Percentiles rank a stretch among this genome's conserved stretches.
Conservation (phyloP, 129 eudicot species). For the Helianthus tuberosus region DNA sequence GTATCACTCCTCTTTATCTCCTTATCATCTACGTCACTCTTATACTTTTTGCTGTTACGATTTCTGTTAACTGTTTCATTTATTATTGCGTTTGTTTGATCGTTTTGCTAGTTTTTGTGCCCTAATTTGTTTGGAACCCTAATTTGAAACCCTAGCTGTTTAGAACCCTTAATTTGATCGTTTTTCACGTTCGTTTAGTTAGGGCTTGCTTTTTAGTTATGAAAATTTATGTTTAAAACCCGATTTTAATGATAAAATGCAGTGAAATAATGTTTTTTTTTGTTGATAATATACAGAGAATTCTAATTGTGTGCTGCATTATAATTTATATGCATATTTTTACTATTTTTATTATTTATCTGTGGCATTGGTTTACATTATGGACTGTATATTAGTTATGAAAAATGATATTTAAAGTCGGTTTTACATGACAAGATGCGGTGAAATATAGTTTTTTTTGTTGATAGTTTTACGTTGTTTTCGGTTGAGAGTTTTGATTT, state of each 20-base stretch:
- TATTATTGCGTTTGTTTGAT: not conserved
- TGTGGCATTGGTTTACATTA: not conserved
- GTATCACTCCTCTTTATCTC: conserved; percentile 14
- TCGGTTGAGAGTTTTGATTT: too few relatives aligned
- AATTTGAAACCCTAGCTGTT: conserved; percentile 25
- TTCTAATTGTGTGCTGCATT: not conserved
- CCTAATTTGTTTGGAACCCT: conserved; percentile 21
- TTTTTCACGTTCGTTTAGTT: not conserved
- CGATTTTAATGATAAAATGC: not conserved
- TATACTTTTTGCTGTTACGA: conserved; percentile 3
- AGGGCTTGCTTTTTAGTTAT: conserved; percentile 22
- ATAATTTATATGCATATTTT: conserved; percentile 1
- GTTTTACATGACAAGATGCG: too few relatives aligned
- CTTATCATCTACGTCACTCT: conserved; percentile 7
- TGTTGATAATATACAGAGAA: not conserved
- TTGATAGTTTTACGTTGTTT: too few relatives aligned
- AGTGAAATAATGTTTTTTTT: not conserved
- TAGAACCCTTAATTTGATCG: not conserved
- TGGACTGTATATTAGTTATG: too few relatives aligned
- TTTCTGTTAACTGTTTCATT: not conserved
- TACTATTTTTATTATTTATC: not conserved
- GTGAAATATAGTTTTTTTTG: too few relatives aligned
- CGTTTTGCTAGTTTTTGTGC: not conserved
- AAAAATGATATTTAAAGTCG: too few relatives aligned
- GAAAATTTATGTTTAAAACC: not conserved